These are phyloP conservation scores for Candida pseudoviswanathii DNA, from an alignment of 1,139 yeast species.

Conservation along the genomic window DNA sequence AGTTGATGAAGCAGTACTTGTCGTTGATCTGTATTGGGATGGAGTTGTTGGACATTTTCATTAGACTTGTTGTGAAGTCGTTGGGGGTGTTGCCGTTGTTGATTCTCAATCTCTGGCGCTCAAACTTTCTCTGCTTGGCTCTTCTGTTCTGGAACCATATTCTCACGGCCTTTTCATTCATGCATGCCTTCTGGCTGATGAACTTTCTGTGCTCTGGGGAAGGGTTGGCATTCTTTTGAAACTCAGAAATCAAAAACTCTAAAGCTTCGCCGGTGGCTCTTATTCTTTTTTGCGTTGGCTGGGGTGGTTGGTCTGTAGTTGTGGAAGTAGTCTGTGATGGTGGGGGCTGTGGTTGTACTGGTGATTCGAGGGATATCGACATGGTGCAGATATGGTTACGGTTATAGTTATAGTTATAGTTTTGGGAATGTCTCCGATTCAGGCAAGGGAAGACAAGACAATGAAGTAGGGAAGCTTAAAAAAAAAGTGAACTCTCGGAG, in stretches of 20 bases:
- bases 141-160: conserved; percentile 95
- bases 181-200: conserved; percentile 74
- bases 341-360: background rate
- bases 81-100: background rate
- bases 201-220: conserved; percentile 66
- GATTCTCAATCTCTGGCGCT: conserved; percentile 33
- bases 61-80: background rate
- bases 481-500: background rate
- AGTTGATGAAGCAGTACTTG: conserved; percentile 67
- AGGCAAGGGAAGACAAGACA: too few relatives aligned
- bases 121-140: conserved; percentile 72
- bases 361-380: background rate
- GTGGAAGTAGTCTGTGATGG: background rate
- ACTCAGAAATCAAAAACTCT: conserved; percentile 67
- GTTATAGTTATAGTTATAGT: too few relatives aligned
- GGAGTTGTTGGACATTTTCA: background rate
- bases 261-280: conserved; percentile 88
- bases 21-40: conserved; percentile 60
- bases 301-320: background rate
- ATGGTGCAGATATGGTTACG: background rate
- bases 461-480: too few relatives aligned
- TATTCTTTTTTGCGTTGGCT: conserved; percentile 30
- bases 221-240: conserved; percentile 72
- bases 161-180: conserved; percentile 90
- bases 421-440: background rate